These are phyloP conservation scores for Fragaria ananassa DNA, from an alignment of 306 rosid genomes.

Conservation along the genomic window DNA sequence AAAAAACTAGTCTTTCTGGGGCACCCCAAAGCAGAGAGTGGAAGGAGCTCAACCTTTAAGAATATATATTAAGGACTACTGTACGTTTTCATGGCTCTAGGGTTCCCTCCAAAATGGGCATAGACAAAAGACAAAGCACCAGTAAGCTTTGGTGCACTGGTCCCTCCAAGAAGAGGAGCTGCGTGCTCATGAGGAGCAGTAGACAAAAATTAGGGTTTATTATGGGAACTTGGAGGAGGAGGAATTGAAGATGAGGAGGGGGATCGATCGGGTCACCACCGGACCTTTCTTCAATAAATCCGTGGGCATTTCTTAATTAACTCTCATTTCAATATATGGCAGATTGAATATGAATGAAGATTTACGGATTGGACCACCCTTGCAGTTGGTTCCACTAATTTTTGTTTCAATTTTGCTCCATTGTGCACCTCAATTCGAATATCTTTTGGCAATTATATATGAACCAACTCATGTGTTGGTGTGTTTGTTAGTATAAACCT, in stretches of 20 bases:
- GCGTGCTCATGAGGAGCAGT: slow-evolving; percentile 12
- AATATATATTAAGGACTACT: neutral
- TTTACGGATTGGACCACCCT: neutral
- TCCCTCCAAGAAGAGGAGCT: slow-evolving; percentile 18
- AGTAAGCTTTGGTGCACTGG: slow-evolving; percentile 8
- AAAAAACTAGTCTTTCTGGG: slow-evolving; percentile 13
- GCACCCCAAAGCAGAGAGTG: slow-evolving; percentile 3
- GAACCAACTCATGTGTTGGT: neutral
- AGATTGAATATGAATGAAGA: neutral
- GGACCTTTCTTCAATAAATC: slow-evolving; percentile 22
- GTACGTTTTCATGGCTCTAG: slow-evolving; percentile 14
- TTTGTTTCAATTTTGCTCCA: neutral
- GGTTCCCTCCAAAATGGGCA: neutral
- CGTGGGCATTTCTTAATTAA: slow-evolving; percentile 18
- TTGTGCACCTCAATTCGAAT: slow-evolving; percentile 6
- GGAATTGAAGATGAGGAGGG: neutral
- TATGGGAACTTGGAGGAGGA: neutral
- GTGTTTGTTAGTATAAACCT: neutral
- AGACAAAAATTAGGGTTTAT: slow-evolving; percentile 25
- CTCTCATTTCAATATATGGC: neutral
- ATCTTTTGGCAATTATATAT: neutral
- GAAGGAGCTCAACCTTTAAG: neutral
- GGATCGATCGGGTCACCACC: slow-evolving; percentile 2
- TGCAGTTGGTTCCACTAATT: neutral
- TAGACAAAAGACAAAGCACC: slow-evolving; percentile 22